These are phyloP conservation scores for Mortierella alpina DNA, from an alignment of 192 early-diverging fungal genomes.

Conservation along the genomic window DNA sequence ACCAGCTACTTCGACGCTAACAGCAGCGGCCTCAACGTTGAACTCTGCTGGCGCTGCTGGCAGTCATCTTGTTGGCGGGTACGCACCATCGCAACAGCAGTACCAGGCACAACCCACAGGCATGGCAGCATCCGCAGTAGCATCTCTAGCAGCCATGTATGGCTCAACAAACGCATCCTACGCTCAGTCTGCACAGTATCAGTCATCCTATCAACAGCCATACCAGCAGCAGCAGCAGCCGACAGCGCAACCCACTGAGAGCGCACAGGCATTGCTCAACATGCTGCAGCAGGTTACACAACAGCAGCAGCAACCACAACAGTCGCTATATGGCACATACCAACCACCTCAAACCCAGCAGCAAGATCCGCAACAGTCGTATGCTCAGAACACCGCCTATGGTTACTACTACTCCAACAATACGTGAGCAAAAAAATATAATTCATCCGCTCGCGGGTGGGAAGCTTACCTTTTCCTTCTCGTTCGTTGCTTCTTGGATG, in stretches of 20 bases:
- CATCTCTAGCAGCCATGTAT: not conserved
- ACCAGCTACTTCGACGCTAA: not conserved
- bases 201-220: not conserved
- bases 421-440: too few relatives aligned
- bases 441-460: too few relatives aligned
- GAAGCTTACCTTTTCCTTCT: not conserved
- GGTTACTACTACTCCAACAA: too few relatives aligned
- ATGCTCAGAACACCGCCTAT: too few relatives aligned
- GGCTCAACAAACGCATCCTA: not conserved
- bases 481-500: not conserved
- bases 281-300: conserved; percentile 22
- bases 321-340: conserved; percentile 8
- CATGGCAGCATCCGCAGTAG: not conserved
- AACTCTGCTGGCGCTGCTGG: too few relatives aligned
- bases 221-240: not conserved
- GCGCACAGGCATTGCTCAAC: conserved; percentile 2
- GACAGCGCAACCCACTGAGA: conserved; percentile 2
- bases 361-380: conserved; percentile 15
- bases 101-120: not conserved
- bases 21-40: too few relatives aligned
- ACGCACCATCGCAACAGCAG: not conserved
- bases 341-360: conserved; percentile 14
- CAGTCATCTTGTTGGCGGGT: not conserved
- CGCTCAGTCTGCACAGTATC: not conserved
- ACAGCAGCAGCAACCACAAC: not conserved